Evolutionary conservation across 2,329 filamentous ascomycete species (phyloP), one percentile per base, ranked within the genome.

Genomic region (Trichoderma endophyticum): DNA sequence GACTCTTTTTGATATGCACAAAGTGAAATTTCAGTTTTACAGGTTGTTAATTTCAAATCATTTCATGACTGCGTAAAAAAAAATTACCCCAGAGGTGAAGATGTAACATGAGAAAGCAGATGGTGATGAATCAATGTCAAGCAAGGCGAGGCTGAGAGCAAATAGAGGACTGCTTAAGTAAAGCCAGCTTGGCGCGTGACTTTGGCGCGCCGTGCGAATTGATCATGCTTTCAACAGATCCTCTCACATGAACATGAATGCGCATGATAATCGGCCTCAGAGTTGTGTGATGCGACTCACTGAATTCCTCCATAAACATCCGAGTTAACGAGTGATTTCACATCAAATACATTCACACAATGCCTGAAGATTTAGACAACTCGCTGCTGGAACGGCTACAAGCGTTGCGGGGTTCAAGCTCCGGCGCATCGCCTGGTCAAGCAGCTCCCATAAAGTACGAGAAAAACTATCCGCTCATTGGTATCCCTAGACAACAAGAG

Each of bases 301-400:
- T 24, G 26, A 34, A 34, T 12, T 21, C 4, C 34, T 21, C 15
- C 3, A 59, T n/a, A 54, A 43, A 9, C n/a, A 43, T 5, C 18
- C 6, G 36, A 21, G n/a, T 9, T n/a, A 6, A 30, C 24, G 30
- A 30, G n/a, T 59, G 1, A 66, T 1, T 32, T 32, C 11, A 36
- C 15, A 11, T 21, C 24, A 18, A 48, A 18, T 34, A 12, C 11
- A 15, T 36, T 60, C 26, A 32, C 15, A 30, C 51, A 67, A 83
- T 83, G 81, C 76, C 79, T 7, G 76, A 80, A 72, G 78, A 80
- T 39, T 70, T 82, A 34, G 86, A 88, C 75, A 83, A 81, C 73
- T 84, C 83, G 24, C 80, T 90, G 28, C 79, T 89, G 26, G 84
- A 87, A 71, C 84, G 88, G 34, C 81, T 90, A 34, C 87, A 87